Base-by-base conservation (phyloP, 179 eudicot species). In the Beta lomatogona region DNA sequence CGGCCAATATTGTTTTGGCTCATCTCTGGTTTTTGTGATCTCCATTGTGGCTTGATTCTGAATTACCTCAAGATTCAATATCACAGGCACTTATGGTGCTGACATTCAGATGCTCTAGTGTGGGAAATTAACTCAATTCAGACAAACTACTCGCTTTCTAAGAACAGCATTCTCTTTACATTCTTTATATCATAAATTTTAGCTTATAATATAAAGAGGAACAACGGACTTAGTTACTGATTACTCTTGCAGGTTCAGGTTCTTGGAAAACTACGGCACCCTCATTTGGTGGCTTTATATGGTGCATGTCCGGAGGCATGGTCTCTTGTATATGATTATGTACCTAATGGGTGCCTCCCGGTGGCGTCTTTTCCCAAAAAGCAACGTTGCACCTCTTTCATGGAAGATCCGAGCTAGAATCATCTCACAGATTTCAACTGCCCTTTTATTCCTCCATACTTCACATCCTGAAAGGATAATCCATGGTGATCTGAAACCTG, bases 271-370 rank as follows among this genome's bases (percentile, higher is more conserved):
- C 82, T 93, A 44, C 85, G 85, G 25, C 97, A 93, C 85, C 94
- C 93, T 69, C 93, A 93, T 86, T 76, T 94, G 77, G 91, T 89
- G 80, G 85, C 82, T 72, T 83, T 94, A 75, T 83, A 93, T 50
- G 98, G 98, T 68, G 86, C 89, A 79, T 91, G 98, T 80, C 88
- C 92, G 22, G 97, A 94, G 74, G 91, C 91, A 22, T 93, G 93
- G 89, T 89, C 92, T 75, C 92, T 94, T 78, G 93, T 94, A 22
- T 89, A 87, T 76, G 97, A 94, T 66, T 89, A 93, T 82, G 81
- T 89, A 50, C 93, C 98, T 5, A 89, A 90, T 74, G 90, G 91
- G 28, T 88, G 80, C 82, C 94, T 94, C 54, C 54, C 90, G 85
- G 48, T 77, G 68, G 71, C 89, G 81, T 67, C 93, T 94, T 82